Percentiles rank a stretch among this genome's conserved stretches.
These are phyloP conservation scores for Suhomyces anneliseae DNA, from an alignment of 1,139 yeast species.

Conservation along the genomic window DNA sequence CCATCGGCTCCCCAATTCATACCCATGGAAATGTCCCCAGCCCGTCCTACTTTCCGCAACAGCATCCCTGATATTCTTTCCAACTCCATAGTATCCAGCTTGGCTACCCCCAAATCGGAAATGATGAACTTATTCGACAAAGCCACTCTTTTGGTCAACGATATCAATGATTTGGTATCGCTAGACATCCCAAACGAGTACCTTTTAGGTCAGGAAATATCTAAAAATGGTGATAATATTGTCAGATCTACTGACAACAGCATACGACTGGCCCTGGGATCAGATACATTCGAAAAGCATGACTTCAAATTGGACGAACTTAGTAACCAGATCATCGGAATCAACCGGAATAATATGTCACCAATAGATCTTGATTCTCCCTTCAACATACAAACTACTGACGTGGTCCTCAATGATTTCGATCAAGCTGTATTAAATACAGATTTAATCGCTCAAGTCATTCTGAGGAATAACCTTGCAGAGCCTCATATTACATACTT, in stretches of 20 bases:
- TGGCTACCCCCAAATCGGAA: conserved; percentile 13
- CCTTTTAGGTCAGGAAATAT: background rate
- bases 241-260: conserved; percentile 4
- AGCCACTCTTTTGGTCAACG: conserved; percentile 51
- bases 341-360: background rate
- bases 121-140: conserved; percentile 43
- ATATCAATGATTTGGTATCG: conserved; percentile 44
- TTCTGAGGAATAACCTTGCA: conserved; percentile 23
- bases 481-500: conserved; percentile 37
- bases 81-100: conserved; percentile 12
- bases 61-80: conserved; percentile 34
- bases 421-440: conserved; percentile 16
- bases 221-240: background rate
- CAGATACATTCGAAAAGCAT: conserved; percentile 10
- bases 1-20: background rate
- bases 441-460: conserved; percentile 26
- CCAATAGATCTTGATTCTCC: conserved; percentile 7
- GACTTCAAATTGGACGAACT: conserved; percentile 11
- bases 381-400: background rate
- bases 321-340: conserved; percentile 7
- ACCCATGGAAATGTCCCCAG: background rate
- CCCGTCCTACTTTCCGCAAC: conserved; percentile 18
- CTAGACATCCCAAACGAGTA: conserved; percentile 5
- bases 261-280: conserved; percentile 3
- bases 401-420: conserved; percentile 6